phyloP scores from a whole-genome alignment of 2,329 filamentous ascomycete species.

The Aspergillus sp. region DNA sequence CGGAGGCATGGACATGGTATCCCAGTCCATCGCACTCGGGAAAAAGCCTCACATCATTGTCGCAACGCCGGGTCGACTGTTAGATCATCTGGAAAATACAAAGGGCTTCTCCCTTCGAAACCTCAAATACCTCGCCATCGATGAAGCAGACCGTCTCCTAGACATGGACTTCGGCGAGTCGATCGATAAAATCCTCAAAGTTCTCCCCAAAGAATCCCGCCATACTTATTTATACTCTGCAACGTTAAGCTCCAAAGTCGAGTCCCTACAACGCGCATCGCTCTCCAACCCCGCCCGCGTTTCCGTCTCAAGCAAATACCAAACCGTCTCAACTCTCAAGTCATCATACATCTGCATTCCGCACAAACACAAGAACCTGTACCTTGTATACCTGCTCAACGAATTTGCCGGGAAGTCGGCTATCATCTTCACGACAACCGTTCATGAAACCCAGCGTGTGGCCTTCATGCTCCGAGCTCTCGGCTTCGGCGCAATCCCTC shows the following conservation, averaged over 20 bases:
- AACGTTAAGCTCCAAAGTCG: conserved; percentile 91
- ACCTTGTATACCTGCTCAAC: conserved; percentile 82
- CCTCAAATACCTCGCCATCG: conserved; percentile 88
- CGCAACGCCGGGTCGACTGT: conserved; percentile 81
- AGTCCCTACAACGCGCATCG: conserved; percentile 85
- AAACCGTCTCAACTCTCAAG: conserved; percentile 84
- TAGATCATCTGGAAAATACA: conserved; percentile 94
- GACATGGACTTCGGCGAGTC: conserved; percentile 94
- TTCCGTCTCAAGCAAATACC: conserved; percentile 81
- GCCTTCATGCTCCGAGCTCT: conserved; percentile 79
- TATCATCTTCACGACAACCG: conserved; percentile 90
- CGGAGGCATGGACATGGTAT: conserved; percentile 93
- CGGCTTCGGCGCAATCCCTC: conserved; percentile 85
- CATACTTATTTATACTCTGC: conserved; percentile 89
- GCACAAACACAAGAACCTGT: conserved; percentile 83
- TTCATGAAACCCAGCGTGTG: conserved; percentile 84
- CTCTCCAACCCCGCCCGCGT: conserved; percentile 81
- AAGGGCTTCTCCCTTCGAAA: conserved; percentile 86
- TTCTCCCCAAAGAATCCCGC: conserved; percentile 69
- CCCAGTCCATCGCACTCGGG: conserved; percentile 85
- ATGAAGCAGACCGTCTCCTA: conserved; percentile 87
- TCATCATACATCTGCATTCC: conserved; percentile 87
- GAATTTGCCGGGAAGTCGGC: conserved; percentile 82
- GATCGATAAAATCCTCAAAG: conserved; percentile 89
- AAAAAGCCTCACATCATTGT: conserved; percentile 95